phyloP scores from a whole-genome alignment of 345 rosid species.

The Litchi chinensis region DNA sequence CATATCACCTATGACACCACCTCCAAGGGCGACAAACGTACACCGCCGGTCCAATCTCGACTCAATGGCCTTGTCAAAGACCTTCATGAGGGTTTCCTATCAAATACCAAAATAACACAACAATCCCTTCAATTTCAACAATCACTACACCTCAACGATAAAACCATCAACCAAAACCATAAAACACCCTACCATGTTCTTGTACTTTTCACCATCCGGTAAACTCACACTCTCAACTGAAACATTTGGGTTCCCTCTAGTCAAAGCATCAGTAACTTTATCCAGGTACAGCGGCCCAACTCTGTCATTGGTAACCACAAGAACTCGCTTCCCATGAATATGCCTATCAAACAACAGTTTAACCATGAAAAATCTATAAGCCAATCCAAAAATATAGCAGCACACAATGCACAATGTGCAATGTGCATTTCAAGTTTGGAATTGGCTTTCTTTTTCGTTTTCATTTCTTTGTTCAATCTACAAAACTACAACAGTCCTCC shows the following conservation, averaged over 20 bases:
- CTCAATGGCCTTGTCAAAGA: constrained; percentile 93
- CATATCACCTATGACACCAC: constrained; percentile 98
- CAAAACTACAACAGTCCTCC: background rate
- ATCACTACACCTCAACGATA: background rate
- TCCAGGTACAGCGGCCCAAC: constrained; percentile 79
- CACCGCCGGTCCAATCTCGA: constrained; percentile 77
- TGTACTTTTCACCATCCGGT: constrained; percentile 93
- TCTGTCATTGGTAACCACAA: constrained; percentile 80
- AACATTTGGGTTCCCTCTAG: constrained; percentile 77
- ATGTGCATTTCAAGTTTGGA: background rate
- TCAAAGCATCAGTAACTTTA: constrained; percentile 75
- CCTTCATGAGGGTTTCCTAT: constrained; percentile 86
- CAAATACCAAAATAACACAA: constrained; percentile 18
- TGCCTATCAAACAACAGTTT: constrained; percentile 48
- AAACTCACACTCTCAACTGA: constrained; percentile 81
- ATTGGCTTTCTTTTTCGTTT: background rate
- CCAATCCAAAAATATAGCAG: background rate
- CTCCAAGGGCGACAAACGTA: constrained; percentile 97
- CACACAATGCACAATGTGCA: background rate
- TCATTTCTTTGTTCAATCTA: background rate
- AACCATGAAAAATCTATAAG: background rate
- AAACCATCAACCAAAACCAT: background rate
- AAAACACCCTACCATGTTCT: constrained; percentile 66
- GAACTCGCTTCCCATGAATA: constrained; percentile 93
- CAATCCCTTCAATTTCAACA: background rate